These are phyloP conservation scores for Nannochloris sp. DNA, from an alignment of 139 green algal species.

Conservation along the genomic window DNA sequence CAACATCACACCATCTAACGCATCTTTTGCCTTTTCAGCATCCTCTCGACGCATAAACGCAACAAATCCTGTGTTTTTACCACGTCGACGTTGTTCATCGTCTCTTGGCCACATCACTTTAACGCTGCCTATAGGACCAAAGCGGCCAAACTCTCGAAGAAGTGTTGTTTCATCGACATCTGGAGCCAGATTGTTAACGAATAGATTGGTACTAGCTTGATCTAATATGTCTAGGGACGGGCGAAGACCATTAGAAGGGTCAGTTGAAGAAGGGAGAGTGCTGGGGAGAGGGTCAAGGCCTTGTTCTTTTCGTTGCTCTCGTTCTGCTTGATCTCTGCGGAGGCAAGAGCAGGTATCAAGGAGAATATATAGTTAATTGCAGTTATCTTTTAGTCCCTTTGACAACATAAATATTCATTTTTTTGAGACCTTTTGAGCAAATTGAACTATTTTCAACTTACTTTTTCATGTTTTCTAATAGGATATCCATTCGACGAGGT, in stretches of 20 bases:
- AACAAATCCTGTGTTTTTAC: constrained; percentile 91
- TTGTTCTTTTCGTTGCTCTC: constrained; percentile 46
- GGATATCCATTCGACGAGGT: constrained; percentile 74
- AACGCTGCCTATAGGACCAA: constrained; percentile 83
- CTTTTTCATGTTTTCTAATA: constrained; percentile 86
- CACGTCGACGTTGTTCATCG: constrained; percentile 80
- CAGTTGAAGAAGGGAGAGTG: no score
- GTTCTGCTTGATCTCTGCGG: constrained; percentile 74
- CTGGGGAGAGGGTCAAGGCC: constrained; percentile 2
- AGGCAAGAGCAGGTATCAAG: not conserved
- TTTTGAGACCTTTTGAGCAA: not conserved
- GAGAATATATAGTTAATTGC: not conserved
- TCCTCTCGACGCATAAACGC: constrained; percentile 87
- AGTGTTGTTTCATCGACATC: constrained; percentile 74
- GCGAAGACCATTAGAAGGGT: no score
- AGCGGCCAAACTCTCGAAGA: constrained; percentile 81
- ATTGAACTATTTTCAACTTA: constrained; percentile 19
- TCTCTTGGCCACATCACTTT: constrained; percentile 98
- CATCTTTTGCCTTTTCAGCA: constrained; percentile 61
- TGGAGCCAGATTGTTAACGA: constrained; percentile 81
- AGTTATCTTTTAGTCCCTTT: not conserved
- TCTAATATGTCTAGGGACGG: no score
- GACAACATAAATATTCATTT: not conserved
- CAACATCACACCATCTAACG: constrained; percentile 73
- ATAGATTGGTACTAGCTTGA: constrained; percentile 97